Evolutionary conservation across 768 basidiomycete genomes (phyloP), one percentile per base, ranked within the genome.

Genomic region (Boletus sp.): DNA sequence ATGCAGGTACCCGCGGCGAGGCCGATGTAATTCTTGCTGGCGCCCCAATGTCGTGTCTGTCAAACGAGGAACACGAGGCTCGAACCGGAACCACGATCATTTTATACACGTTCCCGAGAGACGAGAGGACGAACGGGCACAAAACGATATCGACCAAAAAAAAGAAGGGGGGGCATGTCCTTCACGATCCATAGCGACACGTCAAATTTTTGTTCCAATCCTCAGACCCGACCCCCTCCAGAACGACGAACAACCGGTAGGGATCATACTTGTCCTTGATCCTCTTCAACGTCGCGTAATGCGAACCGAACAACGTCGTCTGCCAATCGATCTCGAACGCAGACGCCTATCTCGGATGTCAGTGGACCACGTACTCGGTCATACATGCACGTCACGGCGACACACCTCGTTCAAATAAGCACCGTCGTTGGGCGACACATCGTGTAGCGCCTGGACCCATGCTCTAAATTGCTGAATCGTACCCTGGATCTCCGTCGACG

Each of bases 181-280:
- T n/a, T n/a, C n/a, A n/a, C n/a, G n/a, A n/a, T n/a, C n/a, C 8
- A 34, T 46, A 54, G 6, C 57, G 64, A 54, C 68, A 71, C 5
- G 57, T 61, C 38, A 71, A 50, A 3, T 44, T 50, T 7, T 50
- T 47, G 57, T 79, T 77, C 79, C 79, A 82, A 2, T 77, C 71
- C 19, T 82, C 79, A 4, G 78, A 78, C 0, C 78, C 80, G 1
- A 83, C 78, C 2, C 80, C 82, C 21, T 70, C 64, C 0, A 64
- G 54, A 17, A 81, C 77, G 8, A 82, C 63, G 59, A 82, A 83
- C 13, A 82, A 50, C 25, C 61, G 69, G 13, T 65, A 51, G 0
- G 79, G 76, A 61, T 83, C 81, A 48, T 79, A 78, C 55, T 63
- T 70, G 6, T 60, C 29, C 60, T 82, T 82, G 64, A 83, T 77